Conservation (phyloP, 495 filamentous ascomycete species). For the Penicillium riverlandense region DNA sequence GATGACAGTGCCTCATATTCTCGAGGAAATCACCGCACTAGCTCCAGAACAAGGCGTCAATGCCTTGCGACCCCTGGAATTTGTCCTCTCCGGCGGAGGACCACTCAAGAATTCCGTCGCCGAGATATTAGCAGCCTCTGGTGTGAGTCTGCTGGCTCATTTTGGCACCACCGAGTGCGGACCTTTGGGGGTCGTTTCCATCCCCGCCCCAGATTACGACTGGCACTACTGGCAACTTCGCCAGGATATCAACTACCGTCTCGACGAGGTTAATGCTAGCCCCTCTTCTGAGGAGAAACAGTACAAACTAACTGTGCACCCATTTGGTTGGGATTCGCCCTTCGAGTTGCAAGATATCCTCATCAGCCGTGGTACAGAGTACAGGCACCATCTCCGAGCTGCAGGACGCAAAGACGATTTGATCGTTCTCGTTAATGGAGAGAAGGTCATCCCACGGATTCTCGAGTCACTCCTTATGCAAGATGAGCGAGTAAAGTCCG, state of each 20-base stretch:
- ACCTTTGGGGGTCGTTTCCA: slow-evolving; percentile 23
- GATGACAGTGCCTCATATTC: slow-evolving; percentile 38
- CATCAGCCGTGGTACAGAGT: slow-evolving; percentile 8
- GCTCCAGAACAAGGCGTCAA: slow-evolving; percentile 14
- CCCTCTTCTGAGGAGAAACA: no score
- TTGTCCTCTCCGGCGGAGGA: slow-evolving; percentile 38
- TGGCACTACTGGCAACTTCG: slow-evolving; percentile 28
- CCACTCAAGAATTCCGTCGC: slow-evolving; percentile 20
- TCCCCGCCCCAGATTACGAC: slow-evolving; percentile 18
- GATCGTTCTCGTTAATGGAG: slow-evolving; percentile 30
- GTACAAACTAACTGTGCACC: slow-evolving; percentile 12
- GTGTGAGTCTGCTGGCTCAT: slow-evolving; percentile 27
- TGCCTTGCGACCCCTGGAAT: slow-evolving; percentile 25
- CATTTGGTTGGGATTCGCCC: slow-evolving; percentile 14
- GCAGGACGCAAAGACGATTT: slow-evolving; percentile 30
- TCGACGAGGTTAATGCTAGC: no score
- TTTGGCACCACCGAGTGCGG: slow-evolving; percentile 34
- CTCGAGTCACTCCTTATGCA: slow-evolving; percentile 20
- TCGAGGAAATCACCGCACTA: slow-evolving; percentile 35
- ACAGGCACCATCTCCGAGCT: slow-evolving; percentile 8
- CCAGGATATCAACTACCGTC: slow-evolving; percentile 8
- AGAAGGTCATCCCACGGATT: slow-evolving; percentile 25
- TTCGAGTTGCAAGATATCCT: slow-evolving; percentile 26
- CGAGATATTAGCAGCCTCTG: slow-evolving; percentile 8
- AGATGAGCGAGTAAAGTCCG: slow-evolving; percentile 9